phyloP scores from a whole-genome alignment of 805 yeast genomes.

The Yarrowia alimentaria region DNA sequence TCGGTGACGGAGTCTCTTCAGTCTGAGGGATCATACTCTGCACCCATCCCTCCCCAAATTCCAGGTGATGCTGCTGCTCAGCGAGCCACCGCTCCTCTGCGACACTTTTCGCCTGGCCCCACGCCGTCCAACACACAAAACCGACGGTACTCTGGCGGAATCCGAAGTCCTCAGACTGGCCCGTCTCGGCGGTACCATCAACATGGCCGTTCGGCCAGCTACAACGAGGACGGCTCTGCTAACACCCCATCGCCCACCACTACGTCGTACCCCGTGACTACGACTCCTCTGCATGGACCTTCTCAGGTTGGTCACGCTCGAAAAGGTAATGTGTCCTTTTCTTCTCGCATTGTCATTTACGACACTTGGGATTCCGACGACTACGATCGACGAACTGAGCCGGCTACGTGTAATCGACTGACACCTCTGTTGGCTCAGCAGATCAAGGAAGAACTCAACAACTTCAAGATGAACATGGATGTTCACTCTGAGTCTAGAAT shows the following conservation, averaged over 20 bases:
- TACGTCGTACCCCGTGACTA: not conserved
- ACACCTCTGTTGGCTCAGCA: conserved; percentile 84
- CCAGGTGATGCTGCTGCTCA: not conserved
- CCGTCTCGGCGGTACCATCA: conserved; percentile 20
- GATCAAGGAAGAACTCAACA: conserved; percentile 82
- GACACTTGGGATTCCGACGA: conserved; percentile 81
- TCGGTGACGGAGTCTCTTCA: conserved; percentile 10
- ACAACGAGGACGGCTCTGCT: conserved; percentile 8
- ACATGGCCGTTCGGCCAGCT: conserved; percentile 19
- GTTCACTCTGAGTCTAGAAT: conserved; percentile 76
- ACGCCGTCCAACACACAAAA: conserved; percentile 23
- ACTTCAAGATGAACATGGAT: conserved; percentile 74
- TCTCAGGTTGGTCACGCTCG: conserved; percentile 2
- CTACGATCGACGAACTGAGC: conserved; percentile 90
- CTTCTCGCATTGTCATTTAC: conserved; percentile 76
- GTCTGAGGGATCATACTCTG: conserved; percentile 19
- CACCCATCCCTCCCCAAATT: conserved; percentile 24
- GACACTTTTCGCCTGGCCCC: conserved; percentile 27
- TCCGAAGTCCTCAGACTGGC: not conserved
- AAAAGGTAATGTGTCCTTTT: conserved; percentile 53
- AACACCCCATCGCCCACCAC: not conserved
- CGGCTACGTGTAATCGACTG: conserved; percentile 87
- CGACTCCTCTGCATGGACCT: not conserved
- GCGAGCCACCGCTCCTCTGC: conserved; percentile 13
- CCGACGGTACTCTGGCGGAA: conserved; percentile 18